These are phyloP conservation scores for Pseudovirgaria hyperparasitica DNA, from an alignment of 2,329 filamentous ascomycete species.

Conservation along the genomic window DNA sequence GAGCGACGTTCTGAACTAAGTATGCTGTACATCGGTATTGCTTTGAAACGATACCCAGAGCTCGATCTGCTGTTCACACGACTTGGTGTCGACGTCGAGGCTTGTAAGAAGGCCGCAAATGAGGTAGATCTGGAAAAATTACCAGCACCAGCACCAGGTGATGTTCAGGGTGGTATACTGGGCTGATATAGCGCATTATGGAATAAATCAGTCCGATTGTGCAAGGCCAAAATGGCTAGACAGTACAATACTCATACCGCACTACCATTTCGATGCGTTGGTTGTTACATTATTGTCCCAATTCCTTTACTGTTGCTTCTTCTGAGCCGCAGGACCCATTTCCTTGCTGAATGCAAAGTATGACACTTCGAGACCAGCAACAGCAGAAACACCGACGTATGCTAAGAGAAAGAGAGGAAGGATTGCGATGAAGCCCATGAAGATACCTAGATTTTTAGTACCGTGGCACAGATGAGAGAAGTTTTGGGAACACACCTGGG, in stretches of 20 bases:
- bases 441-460: slow-evolving; percentile 50
- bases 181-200: too few relatives aligned
- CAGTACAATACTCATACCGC: too few relatives aligned
- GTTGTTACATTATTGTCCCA: slow-evolving; percentile 3
- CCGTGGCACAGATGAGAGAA: background rate
- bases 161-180: too few relatives aligned
- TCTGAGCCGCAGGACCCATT: slow-evolving; percentile 77
- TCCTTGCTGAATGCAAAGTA: slow-evolving; percentile 97
- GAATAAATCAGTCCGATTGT: too few relatives aligned
- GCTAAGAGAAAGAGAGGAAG: slow-evolving; percentile 66
- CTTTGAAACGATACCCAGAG: slow-evolving; percentile 9
- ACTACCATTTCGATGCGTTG: too few relatives aligned
- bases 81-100: slow-evolving; percentile 1
- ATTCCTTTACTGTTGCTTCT: slow-evolving; percentile 51
- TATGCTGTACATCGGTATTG: slow-evolving; percentile 8
- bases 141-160: too few relatives aligned
- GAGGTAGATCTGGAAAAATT: too few relatives aligned
- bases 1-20: slow-evolving; percentile 5
- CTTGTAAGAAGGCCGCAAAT: too few relatives aligned
- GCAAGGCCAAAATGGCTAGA: too few relatives aligned
- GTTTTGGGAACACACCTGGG: slow-evolving; percentile 47
- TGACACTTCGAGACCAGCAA: slow-evolving; percentile 72
- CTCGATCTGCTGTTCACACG: slow-evolving; percentile 3
- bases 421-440: slow-evolving; percentile 66
- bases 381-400: slow-evolving; percentile 61